phyloP scores from a whole-genome alignment of 805 yeast genomes.

The Sungouiozyma intestinalis region DNA sequence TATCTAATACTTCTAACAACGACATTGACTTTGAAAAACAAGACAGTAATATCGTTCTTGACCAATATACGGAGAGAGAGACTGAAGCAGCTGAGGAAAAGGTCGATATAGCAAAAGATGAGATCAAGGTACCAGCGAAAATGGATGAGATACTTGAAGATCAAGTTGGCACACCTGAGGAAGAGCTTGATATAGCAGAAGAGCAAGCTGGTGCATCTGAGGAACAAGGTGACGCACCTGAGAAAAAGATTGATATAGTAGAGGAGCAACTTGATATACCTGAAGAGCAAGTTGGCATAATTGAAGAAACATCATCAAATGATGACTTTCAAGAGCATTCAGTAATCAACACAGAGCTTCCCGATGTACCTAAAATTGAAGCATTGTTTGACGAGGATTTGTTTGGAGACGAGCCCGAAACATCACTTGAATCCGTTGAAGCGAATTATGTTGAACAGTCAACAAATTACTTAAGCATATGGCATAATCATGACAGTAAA shows the following conservation, averaged over 20 bases:
- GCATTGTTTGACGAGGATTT: conserved; percentile 20
- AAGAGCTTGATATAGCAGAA: too few species aligned
- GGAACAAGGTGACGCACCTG: too few species aligned
- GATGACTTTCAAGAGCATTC: not conserved
- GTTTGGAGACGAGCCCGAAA: conserved; percentile 16
- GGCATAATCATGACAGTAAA: conserved; percentile 24
- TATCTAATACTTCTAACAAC: not conserved
- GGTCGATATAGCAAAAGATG: too few species aligned
- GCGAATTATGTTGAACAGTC: conserved; percentile 11
- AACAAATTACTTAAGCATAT: conserved; percentile 20
- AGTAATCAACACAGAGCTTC: not conserved
- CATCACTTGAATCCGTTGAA: conserved; percentile 17
- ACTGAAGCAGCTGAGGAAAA: too few species aligned
- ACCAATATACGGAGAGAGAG: too few species aligned
- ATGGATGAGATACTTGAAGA: too few species aligned
- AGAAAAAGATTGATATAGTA: too few species aligned
- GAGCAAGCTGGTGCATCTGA: too few species aligned
- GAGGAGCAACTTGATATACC: too few species aligned
- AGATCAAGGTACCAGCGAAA: too few species aligned
- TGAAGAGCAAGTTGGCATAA: not conserved
- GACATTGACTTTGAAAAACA: not conserved
- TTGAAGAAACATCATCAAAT: not conserved
- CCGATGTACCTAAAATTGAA: conserved; percentile 12
- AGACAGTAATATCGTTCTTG: too few species aligned
- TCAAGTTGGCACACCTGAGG: too few species aligned